phyloP scores from a whole-genome alignment of 768 basidiomycete species.

The Rhodotorula taiwanensis region DNA sequence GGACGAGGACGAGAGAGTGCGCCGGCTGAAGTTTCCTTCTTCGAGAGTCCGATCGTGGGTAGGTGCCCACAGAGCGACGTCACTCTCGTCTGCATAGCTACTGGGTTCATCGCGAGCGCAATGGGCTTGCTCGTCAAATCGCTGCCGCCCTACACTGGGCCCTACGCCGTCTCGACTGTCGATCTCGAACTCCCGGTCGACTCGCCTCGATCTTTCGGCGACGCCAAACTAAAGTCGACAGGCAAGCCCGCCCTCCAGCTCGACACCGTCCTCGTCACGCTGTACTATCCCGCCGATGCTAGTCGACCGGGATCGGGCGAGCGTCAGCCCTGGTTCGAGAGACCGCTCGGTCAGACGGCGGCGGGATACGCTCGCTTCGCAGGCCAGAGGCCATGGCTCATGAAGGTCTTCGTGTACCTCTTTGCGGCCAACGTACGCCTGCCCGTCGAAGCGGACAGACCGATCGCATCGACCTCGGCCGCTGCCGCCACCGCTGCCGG shows the following conservation, averaged over 20 bases:
- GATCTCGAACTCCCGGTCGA: conserved; percentile 25
- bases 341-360: conserved; percentile 16
- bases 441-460: not conserved
- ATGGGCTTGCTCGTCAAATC: conserved; percentile 1
- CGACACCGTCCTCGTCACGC: conserved; percentile 30
- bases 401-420: conserved; percentile 9
- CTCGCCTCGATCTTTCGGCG: not conserved
- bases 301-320: not conserved
- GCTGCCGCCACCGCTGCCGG: too few relatives aligned
- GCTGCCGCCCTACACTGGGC: conserved; percentile 18
- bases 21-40: too few relatives aligned
- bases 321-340: conserved; percentile 13
- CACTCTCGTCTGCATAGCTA: too few relatives aligned
- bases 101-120: too few relatives aligned
- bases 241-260: conserved; percentile 22
- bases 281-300: conserved; percentile 33
- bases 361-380: conserved; percentile 30
- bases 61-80: too few relatives aligned
- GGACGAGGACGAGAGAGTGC: too few relatives aligned
- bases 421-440: conserved; percentile 3
- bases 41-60: too few relatives aligned
- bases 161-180: conserved; percentile 19
- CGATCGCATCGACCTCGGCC: not conserved
- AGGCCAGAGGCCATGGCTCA: conserved; percentile 1
- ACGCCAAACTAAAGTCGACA: conserved; percentile 5